Evolutionary conservation across 148 eudicot species (phyloP).

Genomic region (Fagopyrum tataricum): DNA sequence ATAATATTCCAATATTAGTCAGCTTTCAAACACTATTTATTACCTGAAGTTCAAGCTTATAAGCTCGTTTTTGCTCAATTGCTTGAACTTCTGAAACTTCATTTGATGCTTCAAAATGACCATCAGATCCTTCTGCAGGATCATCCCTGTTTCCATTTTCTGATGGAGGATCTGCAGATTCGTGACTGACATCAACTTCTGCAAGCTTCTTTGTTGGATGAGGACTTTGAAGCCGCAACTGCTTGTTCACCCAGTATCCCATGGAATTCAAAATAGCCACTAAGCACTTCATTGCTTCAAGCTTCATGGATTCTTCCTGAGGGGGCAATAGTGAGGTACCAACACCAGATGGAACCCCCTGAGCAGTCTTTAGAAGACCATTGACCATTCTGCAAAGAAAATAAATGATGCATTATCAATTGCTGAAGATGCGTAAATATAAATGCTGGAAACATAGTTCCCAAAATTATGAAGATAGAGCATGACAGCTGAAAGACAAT

Average conservation of each 20-base stretch:
- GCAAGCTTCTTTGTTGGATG: conserved; percentile 50
- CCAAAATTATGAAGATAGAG: too few species aligned
- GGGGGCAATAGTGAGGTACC: conserved; percentile 79
- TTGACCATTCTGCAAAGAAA: conserved; percentile 77
- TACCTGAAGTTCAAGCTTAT: conserved; percentile 99
- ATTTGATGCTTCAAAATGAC: conserved; percentile 68
- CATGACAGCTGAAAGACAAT: too few species aligned
- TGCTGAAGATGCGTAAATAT: not conserved
- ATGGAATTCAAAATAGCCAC: conserved; percentile 79
- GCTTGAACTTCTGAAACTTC: conserved; percentile 84
- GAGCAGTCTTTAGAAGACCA: conserved; percentile 99
- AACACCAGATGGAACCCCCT: conserved; percentile 94
- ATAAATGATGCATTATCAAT: conserved; percentile 1
- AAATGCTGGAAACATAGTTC: not conserved
- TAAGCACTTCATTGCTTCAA: conserved; percentile 95
- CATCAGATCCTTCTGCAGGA: conserved; percentile 65
- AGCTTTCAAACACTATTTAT: conserved; percentile 12
- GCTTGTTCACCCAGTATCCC: conserved; percentile 99
- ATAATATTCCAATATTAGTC: conserved; percentile 4
- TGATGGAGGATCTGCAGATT: conserved; percentile 40
- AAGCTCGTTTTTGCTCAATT: conserved; percentile 97
- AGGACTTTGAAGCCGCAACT: conserved; percentile 81
- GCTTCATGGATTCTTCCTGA: conserved; percentile 78
- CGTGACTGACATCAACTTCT: conserved; percentile 44
- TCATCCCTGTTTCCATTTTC: conserved; percentile 77